Evolutionary conservation across 1,139 yeast genomes (phyloP).

Genomic region (Candida sp.): DNA sequence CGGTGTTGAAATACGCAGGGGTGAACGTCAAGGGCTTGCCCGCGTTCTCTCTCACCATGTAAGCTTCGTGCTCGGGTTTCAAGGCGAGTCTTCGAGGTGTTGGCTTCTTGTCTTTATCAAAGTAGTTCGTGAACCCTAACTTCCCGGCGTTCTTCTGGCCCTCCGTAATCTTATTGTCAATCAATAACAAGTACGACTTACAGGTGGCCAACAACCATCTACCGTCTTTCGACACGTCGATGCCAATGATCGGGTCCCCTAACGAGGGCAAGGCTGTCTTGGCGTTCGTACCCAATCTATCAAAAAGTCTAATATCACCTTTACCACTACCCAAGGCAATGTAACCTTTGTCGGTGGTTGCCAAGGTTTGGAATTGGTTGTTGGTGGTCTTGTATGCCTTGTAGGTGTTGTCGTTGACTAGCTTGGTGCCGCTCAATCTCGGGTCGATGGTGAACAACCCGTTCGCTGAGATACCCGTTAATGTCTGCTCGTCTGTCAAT

Average conservation of each 20-base stretch:
- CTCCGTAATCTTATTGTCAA: conserved; percentile 65
- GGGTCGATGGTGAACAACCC: conserved; percentile 82
- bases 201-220: conserved; percentile 85
- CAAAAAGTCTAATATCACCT: conserved; percentile 80
- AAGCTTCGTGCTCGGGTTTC: conserved; percentile 74
- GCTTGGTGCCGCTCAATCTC: conserved; percentile 57
- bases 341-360: conserved; percentile 75
- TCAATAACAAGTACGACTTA: conserved; percentile 65
- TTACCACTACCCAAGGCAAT: conserved; percentile 76
- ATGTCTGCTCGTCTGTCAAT: conserved; percentile 71
- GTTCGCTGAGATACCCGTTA: conserved; percentile 69
- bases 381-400: conserved; percentile 56
- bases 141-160: conserved; percentile 63
- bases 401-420: conserved; percentile 47
- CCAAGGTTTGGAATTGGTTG: conserved; percentile 61
- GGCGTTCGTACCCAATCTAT: conserved; percentile 73
- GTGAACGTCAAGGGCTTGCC: conserved; percentile 59
- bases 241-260: conserved; percentile 71
- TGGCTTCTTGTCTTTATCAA: conserved; percentile 70
- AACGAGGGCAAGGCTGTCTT: conserved; percentile 80
- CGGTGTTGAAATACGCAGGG: conserved; percentile 77
- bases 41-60: conserved; percentile 58
- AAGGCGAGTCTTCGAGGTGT: conserved; percentile 69
- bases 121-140: conserved; percentile 68
- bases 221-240: conserved; percentile 82